A percentile compares a stretch with the other conserved stretches of the same genome.
These are phyloP conservation scores for Fraxinus quadrangulata DNA, from an alignment of 257 asterid species.

Conservation along the genomic window DNA sequence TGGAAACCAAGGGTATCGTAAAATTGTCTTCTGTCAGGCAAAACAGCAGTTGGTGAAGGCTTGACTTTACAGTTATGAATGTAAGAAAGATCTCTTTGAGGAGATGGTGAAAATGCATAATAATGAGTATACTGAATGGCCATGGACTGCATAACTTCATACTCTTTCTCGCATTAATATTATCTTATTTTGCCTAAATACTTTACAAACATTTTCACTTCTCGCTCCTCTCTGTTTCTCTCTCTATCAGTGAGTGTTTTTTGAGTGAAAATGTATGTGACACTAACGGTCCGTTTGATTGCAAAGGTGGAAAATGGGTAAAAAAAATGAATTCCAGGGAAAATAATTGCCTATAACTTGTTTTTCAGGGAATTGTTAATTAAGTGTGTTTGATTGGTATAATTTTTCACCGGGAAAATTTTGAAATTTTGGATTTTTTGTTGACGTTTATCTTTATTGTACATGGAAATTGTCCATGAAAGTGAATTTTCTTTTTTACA, in stretches of 20 bases:
- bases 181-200: slow-evolving; percentile 21
- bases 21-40: slow-evolving; percentile 50
- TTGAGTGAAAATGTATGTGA: slow-evolving; percentile 29
- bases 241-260: slow-evolving; percentile 16
- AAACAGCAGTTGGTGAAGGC: slow-evolving; percentile 45
- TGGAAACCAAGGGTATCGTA: slow-evolving; percentile 72
- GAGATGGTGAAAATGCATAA: slow-evolving; percentile 45
- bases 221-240: neutral
- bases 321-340: too few relatives aligned
- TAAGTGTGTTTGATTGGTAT: too few relatives aligned
- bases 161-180: slow-evolving; percentile 40
- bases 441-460: too few relatives aligned
- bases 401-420: too few relatives aligned
- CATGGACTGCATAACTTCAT: slow-evolving; percentile 67
- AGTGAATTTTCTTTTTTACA: too few relatives aligned
- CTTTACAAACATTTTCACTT: slow-evolving; percentile 14
- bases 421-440: too few relatives aligned
- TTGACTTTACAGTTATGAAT: slow-evolving; percentile 39
- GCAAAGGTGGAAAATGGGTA: too few relatives aligned
- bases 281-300: neutral
- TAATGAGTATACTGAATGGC: slow-evolving; percentile 41
- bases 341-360: too few relatives aligned
- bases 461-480: too few relatives aligned
- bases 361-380: too few relatives aligned
- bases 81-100: slow-evolving; percentile 19